Evolutionary conservation across 768 basidiomycete species (phyloP).

Genomic region (Tricholomella constricta): DNA sequence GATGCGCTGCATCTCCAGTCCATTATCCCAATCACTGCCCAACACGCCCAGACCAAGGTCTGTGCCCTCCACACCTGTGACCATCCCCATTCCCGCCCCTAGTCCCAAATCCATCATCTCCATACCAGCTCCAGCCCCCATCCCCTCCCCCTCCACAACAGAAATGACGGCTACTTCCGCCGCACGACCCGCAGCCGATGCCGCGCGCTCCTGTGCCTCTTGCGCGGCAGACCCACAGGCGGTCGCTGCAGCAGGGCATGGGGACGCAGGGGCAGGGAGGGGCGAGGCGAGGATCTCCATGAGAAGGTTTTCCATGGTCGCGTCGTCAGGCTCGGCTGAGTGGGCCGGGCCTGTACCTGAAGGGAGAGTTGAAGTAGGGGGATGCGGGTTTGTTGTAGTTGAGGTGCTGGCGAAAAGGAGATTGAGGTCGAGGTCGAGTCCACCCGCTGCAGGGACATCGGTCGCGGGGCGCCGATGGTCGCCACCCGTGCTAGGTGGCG

Average conservation of each 20-base stretch:
- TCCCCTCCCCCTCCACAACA: neutral
- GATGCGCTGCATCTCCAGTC: slow-evolving; percentile 21
- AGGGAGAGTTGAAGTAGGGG: slow-evolving; percentile 14
- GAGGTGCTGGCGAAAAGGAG: slow-evolving; percentile 24
- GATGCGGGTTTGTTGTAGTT: slow-evolving; percentile 20
- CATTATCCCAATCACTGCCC: slow-evolving; percentile 8
- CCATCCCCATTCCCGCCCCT: slow-evolving; percentile 11
- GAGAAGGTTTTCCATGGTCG: slow-evolving; percentile 68
- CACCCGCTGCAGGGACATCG: slow-evolving; percentile 96
- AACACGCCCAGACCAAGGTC: neutral
- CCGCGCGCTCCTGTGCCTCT: slow-evolving; percentile 6
- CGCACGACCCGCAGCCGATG: slow-evolving; percentile 8
- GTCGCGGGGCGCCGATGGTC: slow-evolving; percentile 59
- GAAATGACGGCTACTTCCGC: slow-evolving; percentile 8
- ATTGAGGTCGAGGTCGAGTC: slow-evolving; percentile 44
- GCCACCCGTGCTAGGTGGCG: slow-evolving; percentile 99
- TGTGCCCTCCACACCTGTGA: slow-evolving; percentile 7
- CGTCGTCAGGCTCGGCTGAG: slow-evolving; percentile 49
- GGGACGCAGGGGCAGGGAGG: slow-evolving; percentile 31
- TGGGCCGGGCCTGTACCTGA: no score
- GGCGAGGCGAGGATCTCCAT: slow-evolving; percentile 68
- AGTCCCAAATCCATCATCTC: slow-evolving; percentile 6
- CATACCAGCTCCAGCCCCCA: slow-evolving; percentile 2
- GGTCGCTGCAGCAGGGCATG: slow-evolving; percentile 22
- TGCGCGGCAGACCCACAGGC: slow-evolving; percentile 15